Evolutionary conservation across 345 rosid genomes (phyloP).

Genomic region (Gossypium australe): DNA sequence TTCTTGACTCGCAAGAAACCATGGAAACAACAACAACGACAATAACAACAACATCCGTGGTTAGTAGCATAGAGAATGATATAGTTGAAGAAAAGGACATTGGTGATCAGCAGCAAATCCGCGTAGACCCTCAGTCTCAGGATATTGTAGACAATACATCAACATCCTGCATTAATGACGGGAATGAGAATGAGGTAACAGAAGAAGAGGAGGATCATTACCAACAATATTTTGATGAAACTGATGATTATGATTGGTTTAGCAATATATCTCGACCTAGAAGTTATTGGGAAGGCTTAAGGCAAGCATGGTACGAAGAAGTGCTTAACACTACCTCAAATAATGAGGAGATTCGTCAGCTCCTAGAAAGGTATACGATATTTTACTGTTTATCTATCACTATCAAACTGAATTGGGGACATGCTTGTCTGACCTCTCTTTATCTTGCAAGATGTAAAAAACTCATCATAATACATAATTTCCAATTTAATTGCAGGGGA

Average conservation of each 20-base stretch:
- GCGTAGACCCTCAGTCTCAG: slow-evolving; percentile 13
- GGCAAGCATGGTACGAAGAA: slow-evolving; percentile 69
- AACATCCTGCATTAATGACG: slow-evolving; percentile 19
- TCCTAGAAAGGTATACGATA: slow-evolving; percentile 56
- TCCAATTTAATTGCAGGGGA: slow-evolving; percentile 38
- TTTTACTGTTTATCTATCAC: too few relatives aligned
- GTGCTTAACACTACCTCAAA: slow-evolving; percentile 45
- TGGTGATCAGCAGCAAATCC: slow-evolving; percentile 10
- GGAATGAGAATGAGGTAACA: slow-evolving; percentile 36
- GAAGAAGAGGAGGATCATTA: slow-evolving; percentile 32
- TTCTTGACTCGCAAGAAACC: slow-evolving; percentile 14
- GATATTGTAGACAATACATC: slow-evolving; percentile 19
- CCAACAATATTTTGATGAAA: slow-evolving; percentile 19
- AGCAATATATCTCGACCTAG: slow-evolving; percentile 73
- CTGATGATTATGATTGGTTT: slow-evolving; percentile 51
- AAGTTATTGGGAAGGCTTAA: slow-evolving; percentile 78
- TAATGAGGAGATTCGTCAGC: slow-evolving; percentile 58
- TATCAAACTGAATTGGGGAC: neutral
- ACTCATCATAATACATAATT: slow-evolving; percentile 2
- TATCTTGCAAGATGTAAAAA: neutral
- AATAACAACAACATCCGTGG: slow-evolving; percentile 8
- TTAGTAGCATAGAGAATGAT: slow-evolving; percentile 18
- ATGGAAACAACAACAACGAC: slow-evolving; percentile 10
- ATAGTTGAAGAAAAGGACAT: neutral
- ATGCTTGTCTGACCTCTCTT: neutral